Evolutionary conservation across 192 early-diverging fungal species (phyloP), one percentile per base, ranked within the genome.

Genomic region (Coemansia furcata): DNA sequence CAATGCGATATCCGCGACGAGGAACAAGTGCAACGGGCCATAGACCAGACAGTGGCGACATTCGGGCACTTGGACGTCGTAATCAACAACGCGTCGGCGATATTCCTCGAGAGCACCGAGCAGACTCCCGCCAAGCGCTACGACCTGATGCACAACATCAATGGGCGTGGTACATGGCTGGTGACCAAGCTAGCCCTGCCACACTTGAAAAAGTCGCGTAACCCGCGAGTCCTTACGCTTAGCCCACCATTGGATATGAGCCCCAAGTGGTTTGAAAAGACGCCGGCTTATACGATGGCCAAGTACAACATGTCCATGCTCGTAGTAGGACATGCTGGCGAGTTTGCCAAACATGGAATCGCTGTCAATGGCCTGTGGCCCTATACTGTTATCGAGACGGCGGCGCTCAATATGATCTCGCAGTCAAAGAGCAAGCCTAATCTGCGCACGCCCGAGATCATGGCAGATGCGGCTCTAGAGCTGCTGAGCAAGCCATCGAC

Each of bases 21-120:
- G 72, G 86, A 85, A 23, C 88, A 91, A 67, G 89, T 95, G 40
- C 57, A 86, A 66, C 63, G 62, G 19, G 93, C 90, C 4, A 86
- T 95, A 36, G 74, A 87, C 10, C 67, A 88, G 71, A 87, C 89
- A 0, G 90, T 88, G 0, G 71, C 74, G 38, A 70, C 74, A 47
- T 95, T 95, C 77, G 91, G 91, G 17, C 86, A 89, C 35, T 87
- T 95, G 61, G 93, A 95, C 70, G 91, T 95, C 58, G 79, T 95
- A 12, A 82, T 93, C 81, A 95, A 93, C 78, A 87, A 90, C 63
- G 86, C 93, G 2, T 90, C 88, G 32, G 93, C 92, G 1, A 92
- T 95, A 59, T 76, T 76, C 43, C 70, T 93, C 70, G 89, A 84
- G 21, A 67, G 87, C 60, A 90, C 89, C 0, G 81, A 84, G 67